Conservation (phyloP, 2,329 filamentous ascomycete genomes). For the Gaeumannomyces sp. region DNA sequence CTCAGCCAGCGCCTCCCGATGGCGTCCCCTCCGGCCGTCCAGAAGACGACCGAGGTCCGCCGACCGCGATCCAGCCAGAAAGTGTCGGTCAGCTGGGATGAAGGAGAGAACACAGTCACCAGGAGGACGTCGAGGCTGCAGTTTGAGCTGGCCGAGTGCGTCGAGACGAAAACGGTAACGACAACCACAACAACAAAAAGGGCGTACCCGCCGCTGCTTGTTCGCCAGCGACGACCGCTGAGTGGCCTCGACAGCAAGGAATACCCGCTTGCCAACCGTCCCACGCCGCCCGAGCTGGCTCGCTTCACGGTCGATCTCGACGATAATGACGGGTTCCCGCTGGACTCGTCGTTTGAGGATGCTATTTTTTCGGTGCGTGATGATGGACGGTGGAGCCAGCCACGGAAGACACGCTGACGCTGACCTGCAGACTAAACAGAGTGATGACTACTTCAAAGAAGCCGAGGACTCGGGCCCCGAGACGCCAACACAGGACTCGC, state of each 20-base stretch:
- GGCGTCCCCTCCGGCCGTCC: slow-evolving; percentile 15
- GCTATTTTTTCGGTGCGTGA: slow-evolving; percentile 1
- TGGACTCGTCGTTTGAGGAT: slow-evolving; percentile 21
- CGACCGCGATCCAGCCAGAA: slow-evolving; percentile 28
- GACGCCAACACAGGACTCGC: slow-evolving; percentile 6
- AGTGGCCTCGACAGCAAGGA: slow-evolving; percentile 75
- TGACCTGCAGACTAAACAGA: not conserved
- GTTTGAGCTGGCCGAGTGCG: slow-evolving; percentile 57
- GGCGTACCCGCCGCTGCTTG: slow-evolving; percentile 77
- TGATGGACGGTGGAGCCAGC: too few species aligned
- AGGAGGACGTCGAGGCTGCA: slow-evolving; percentile 31
- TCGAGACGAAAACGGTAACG: slow-evolving; percentile 69
- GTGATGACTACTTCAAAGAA: not conserved
- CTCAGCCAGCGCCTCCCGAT: slow-evolving; percentile 6
- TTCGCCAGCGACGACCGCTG: slow-evolving; percentile 66
- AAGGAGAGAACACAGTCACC: slow-evolving; percentile 21
- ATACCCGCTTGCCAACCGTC: slow-evolving; percentile 78
- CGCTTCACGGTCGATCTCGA: slow-evolving; percentile 68
- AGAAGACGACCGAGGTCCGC: slow-evolving; percentile 24
- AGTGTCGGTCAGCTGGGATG: slow-evolving; percentile 29
- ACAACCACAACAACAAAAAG: slow-evolving; percentile 86
- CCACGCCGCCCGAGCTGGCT: slow-evolving; percentile 72
- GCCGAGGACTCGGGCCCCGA: slow-evolving; percentile 6
- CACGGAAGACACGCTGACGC: not conserved
- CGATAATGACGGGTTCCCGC: slow-evolving; percentile 39